A percentile compares a stretch with the other conserved stretches of the same genome.
phyloP scores from a whole-genome alignment of 768 basidiomycete species.

The Lactarius pseudohatsudake region DNA sequence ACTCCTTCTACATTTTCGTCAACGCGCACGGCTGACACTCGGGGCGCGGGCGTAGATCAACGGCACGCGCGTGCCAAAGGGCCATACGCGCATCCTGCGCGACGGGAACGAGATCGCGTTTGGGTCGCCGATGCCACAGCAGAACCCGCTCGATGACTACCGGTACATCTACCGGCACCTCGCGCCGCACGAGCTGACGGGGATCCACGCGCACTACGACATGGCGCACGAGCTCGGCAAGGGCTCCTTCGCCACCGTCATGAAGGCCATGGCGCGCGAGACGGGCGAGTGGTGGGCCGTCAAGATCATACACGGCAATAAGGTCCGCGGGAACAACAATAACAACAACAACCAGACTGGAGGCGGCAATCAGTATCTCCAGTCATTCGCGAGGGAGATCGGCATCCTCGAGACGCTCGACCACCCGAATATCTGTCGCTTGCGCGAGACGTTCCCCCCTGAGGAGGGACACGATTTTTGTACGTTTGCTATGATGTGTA shows the following conservation, averaged over 20 bases:
- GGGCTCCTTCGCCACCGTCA: constrained; percentile 90
- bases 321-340: constrained; percentile 39
- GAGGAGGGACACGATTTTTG: constrained; percentile 58
- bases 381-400: constrained; percentile 67
- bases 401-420: constrained; percentile 72
- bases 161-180: constrained; percentile 74
- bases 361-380: constrained; percentile 22
- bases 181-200: constrained; percentile 50
- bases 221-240: constrained; percentile 73
- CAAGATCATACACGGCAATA: constrained; percentile 73
- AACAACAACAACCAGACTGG: background rate
- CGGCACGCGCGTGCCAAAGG: constrained; percentile 59
- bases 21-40: background rate
- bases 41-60: constrained; percentile 53
- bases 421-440: constrained; percentile 80
- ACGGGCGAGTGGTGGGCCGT: constrained; percentile 81
- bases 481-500: constrained; percentile 35
- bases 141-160: constrained; percentile 62
- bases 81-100: constrained; percentile 53
- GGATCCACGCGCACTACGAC: constrained; percentile 67
- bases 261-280: constrained; percentile 70
- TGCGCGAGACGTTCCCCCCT: constrained; percentile 75
- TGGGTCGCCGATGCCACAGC: constrained; percentile 55
- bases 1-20: background rate
- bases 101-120: constrained; percentile 89